Evolutionary conservation across 495 filamentous ascomycete species (phyloP).

Genomic region (Hyaloscypha finlandica): DNA sequence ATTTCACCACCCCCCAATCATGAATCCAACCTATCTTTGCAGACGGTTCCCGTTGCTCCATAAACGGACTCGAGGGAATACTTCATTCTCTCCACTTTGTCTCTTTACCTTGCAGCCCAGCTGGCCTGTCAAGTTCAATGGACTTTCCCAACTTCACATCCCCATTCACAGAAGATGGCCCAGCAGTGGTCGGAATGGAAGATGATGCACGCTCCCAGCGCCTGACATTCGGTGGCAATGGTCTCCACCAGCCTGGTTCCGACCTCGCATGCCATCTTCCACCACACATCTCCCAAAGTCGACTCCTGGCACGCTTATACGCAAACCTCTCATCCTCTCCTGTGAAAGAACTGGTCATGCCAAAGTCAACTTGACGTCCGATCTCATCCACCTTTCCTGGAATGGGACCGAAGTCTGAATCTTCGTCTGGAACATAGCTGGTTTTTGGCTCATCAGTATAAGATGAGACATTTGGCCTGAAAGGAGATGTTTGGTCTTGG

Average conservation of each 20-base stretch:
- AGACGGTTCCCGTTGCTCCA: constrained; percentile 44
- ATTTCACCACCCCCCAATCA: constrained; percentile 54
- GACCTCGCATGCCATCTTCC: constrained; percentile 60
- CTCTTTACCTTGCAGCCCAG: constrained; percentile 35
- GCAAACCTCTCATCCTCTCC: constrained; percentile 76
- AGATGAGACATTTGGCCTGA: constrained; percentile 69
- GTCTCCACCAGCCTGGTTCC: constrained; percentile 62
- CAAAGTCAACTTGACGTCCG: constrained; percentile 48
- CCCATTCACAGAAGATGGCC: constrained; percentile 26
- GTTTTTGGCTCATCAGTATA: constrained; percentile 46
- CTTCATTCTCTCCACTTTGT: constrained; percentile 22
- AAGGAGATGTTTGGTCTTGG: constrained; percentile 68
- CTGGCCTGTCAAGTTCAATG: constrained; percentile 44
- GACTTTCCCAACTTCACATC: constrained; percentile 40
- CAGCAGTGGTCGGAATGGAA: constrained; percentile 28
- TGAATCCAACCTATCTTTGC: constrained; percentile 50
- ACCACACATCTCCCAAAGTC: constrained; percentile 72
- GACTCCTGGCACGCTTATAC: constrained; percentile 64
- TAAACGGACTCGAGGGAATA: constrained; percentile 44
- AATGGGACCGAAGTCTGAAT: constrained; percentile 33
- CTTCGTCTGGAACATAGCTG: constrained; percentile 46
- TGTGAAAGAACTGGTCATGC: constrained; percentile 57
- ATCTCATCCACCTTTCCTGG: constrained; percentile 33
- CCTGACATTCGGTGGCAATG: constrained; percentile 56
- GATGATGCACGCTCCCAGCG: constrained; percentile 54